phyloP scores from a whole-genome alignment of 495 filamentous ascomycete genomes.

The Sordaria brevicollis region DNA sequence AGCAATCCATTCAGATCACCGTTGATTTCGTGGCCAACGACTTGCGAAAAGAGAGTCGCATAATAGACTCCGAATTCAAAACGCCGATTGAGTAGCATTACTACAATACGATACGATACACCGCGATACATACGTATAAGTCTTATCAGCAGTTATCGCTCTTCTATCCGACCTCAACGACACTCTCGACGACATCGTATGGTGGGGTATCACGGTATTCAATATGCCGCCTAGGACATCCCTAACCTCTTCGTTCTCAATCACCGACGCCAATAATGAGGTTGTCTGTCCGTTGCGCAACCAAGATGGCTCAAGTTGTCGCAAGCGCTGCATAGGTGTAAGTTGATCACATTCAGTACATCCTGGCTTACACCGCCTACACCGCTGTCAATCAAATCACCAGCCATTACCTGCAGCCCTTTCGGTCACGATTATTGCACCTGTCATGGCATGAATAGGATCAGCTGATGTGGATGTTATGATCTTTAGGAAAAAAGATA shows the following conservation, averaged over 20 bases:
- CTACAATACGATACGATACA: not conserved
- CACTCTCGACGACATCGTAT: slow-evolving; percentile 25
- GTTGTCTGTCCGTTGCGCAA: slow-evolving; percentile 94
- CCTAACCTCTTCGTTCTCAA: slow-evolving; percentile 82
- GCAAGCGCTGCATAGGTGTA: slow-evolving; percentile 95
- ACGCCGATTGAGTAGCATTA: slow-evolving; percentile 25
- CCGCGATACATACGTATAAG: not conserved
- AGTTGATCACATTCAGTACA: slow-evolving; percentile 38
- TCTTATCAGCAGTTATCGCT: slow-evolving; percentile 31
- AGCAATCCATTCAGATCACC: not conserved
- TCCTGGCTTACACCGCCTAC: slow-evolving; percentile 5
- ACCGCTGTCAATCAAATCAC: not conserved
- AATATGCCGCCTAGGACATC: slow-evolving; percentile 80
- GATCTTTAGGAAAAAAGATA: slow-evolving; percentile 81
- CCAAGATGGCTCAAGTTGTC: slow-evolving; percentile 93
- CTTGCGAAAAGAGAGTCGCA: not conserved
- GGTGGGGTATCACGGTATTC: slow-evolving; percentile 46
- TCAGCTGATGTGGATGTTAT: slow-evolving; percentile 1
- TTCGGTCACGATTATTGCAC: not conserved
- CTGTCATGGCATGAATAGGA: not conserved
- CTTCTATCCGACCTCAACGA: slow-evolving; percentile 10
- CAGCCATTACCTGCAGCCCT: not conserved
- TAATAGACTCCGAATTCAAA: not conserved
- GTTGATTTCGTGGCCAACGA: not conserved
- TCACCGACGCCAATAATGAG: slow-evolving; percentile 85